Percentiles rank a stretch among this genome's conserved stretches.
Conservation (phyloP, 2,329 filamentous ascomycete genomes). For the Paramyrothecium roridum region DNA sequence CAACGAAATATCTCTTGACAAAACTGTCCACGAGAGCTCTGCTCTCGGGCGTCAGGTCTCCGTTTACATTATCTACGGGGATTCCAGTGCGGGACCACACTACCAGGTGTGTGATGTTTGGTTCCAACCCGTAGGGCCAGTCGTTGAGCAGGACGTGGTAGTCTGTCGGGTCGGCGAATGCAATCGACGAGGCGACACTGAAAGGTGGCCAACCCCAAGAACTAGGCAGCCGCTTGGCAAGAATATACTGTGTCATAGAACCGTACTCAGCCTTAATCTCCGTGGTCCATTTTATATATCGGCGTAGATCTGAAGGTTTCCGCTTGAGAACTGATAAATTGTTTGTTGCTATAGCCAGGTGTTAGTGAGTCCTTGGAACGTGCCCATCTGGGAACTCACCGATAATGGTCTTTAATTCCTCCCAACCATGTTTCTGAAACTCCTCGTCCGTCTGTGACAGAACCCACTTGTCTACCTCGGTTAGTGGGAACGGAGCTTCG, state of each 20-base stretch:
- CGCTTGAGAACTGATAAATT: conserved; percentile 74
- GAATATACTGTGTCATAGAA: conserved; percentile 74
- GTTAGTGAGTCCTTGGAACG: conserved; percentile 8
- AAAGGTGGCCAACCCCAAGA: conserved; percentile 64
- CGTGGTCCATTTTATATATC: conserved; percentile 75
- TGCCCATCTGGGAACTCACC: conserved; percentile 35
- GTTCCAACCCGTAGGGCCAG: conserved; percentile 82
- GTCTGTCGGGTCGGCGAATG: conserved; percentile 53
- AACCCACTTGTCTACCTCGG: conserved; percentile 55
- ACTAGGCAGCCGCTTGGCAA: conserved; percentile 65
- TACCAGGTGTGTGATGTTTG: conserved; percentile 73
- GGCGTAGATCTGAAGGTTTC: conserved; percentile 73
- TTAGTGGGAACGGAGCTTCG: conserved; percentile 56
- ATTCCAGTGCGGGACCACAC: conserved; percentile 88
- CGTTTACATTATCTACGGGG: conserved; percentile 65
- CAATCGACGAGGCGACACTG: conserved; percentile 42
- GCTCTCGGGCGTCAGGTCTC: conserved; percentile 69
- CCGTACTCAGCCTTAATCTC: conserved; percentile 71
- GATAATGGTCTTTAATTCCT: conserved; percentile 66
- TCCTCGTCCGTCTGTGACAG: conserved; percentile 65
- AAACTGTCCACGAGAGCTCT: conserved; percentile 64
- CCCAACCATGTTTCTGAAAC: conserved; percentile 71
- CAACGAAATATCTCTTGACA: conserved; percentile 66
- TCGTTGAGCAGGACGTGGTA: conserved; percentile 79
- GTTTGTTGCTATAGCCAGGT: conserved; percentile 40